Evolutionary conservation across 208 protist species (phyloP), one percentile per base, ranked within the genome.

Genomic region (Crithidia expoeki): DNA sequence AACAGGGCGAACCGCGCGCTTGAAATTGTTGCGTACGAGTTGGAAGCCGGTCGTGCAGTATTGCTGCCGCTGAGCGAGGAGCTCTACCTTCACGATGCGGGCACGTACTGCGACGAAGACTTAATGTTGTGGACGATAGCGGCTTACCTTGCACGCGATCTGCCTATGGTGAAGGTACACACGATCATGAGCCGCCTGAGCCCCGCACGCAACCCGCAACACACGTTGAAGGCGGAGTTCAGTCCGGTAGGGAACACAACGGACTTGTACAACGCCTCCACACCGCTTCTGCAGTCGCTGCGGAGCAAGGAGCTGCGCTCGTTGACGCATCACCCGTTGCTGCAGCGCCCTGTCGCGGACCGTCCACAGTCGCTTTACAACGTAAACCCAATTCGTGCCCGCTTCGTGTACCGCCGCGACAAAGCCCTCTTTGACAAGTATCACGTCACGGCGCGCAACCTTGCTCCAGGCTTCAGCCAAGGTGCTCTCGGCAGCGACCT

Each of bases 341-440:
- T 94, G 38, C 75, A 74, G 56, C 68, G 62, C 0, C 70, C 74
- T 0, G 84, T 96, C 25, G 75, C 82, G 28, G 92, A 96, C 53
- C 79, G 81, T 12, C 76, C 69, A 19, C 32, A 80, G 55, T 57
- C 79, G 69, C 58, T 96, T 23, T 73, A 90, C 70, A 68, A 83
- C 42, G 80, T 87, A 25, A 96, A 87, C 52, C 87, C 89, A 1
- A 70, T 79, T 17, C 83, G 89, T 1, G 69, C 76, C n/a, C 68
- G 83, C 32, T 93, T 94, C 57, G 67, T 93, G n/a, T 96, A 96
- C 73, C 86, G 92, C 30, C 76, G 92, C 3, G 92, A 96, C 73
- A 90, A 88, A 76, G 86, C 92, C 23, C 52, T 96, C 19, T 96
- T 94, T 72, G 92, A 96, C 70, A 93, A 89, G 76, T 94, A 90